Conservation (phyloP, 768 basidiomycete genomes). For the Boletus rex-veris region DNA sequence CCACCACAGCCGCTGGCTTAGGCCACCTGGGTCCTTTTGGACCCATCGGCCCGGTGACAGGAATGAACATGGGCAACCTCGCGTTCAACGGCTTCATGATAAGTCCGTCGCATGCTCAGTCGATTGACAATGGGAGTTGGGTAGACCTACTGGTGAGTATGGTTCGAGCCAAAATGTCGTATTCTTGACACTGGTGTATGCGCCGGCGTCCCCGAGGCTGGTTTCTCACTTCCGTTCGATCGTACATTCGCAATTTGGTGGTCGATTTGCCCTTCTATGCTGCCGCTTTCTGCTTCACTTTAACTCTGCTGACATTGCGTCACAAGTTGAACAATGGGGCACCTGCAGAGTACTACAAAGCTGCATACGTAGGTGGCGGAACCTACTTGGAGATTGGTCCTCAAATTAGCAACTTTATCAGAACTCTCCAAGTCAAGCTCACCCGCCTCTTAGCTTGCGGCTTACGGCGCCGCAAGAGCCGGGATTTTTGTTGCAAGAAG, state of each 20-base stretch:
- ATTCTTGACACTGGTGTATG: not conserved
- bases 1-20: conserved; percentile 15
- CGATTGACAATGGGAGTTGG: conserved; percentile 24
- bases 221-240: not conserved
- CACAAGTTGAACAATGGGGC: conserved; percentile 53
- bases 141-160: conserved; percentile 30
- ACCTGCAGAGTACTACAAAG: conserved; percentile 62
- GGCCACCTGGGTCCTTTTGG: conserved; percentile 26
- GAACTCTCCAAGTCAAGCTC: conserved; percentile 61
- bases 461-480: conserved; percentile 70
- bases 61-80: conserved; percentile 25
- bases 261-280: too few species aligned
- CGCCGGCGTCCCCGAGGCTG: not conserved
- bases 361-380: conserved; percentile 54
- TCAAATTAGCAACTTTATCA: conserved; percentile 26
- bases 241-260: too few species aligned
- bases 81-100: conserved; percentile 23
- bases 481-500: conserved; percentile 66
- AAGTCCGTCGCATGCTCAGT: conserved; percentile 21
- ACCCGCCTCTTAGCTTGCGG: conserved; percentile 68
- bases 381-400: not conserved
- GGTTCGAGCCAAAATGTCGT: not conserved
- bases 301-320: conserved; percentile 10
- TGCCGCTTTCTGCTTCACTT: not conserved
- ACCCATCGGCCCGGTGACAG: conserved; percentile 16